Evolutionary conservation across 495 filamentous ascomycete species (phyloP).

Genomic region (Chlorociboria aeruginascens): DNA sequence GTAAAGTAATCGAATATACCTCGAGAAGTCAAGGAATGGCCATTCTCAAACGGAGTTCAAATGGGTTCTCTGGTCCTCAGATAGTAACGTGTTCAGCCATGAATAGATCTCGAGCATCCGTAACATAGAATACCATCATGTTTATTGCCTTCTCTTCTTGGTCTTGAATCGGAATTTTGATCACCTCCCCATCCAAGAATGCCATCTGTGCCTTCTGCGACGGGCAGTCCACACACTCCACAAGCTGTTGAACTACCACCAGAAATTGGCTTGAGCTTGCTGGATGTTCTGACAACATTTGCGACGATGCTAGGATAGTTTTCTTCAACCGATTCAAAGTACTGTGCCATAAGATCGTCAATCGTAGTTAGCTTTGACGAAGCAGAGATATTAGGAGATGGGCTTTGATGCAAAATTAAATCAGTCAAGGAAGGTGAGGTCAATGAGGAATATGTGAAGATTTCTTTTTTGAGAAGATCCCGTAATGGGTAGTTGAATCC

Average conservation of each 20-base stretch:
- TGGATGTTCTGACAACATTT: slow-evolving; percentile 82
- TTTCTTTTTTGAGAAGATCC: slow-evolving; percentile 71
- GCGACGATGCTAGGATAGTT: slow-evolving; percentile 86
- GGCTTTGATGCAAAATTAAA: slow-evolving; percentile 32
- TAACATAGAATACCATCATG: slow-evolving; percentile 35
- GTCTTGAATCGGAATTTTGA: slow-evolving; percentile 19
- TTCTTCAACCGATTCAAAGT: slow-evolving; percentile 76
- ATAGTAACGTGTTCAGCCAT: slow-evolving; percentile 10
- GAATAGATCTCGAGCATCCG: slow-evolving; percentile 42
- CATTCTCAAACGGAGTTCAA: not conserved
- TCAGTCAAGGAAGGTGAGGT: slow-evolving; percentile 36
- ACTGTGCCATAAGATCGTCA: slow-evolving; percentile 79
- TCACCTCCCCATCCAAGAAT: slow-evolving; percentile 28
- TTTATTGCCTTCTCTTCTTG: not conserved
- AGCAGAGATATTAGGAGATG: slow-evolving; percentile 30
- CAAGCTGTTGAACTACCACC: slow-evolving; percentile 18
- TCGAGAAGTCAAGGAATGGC: not conserved
- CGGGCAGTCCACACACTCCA: slow-evolving; percentile 38
- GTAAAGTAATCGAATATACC: slow-evolving; percentile 3
- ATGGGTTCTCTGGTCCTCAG: not conserved
- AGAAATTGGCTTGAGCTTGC: slow-evolving; percentile 47
- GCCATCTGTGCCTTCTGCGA: slow-evolving; percentile 26
- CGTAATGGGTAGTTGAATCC: slow-evolving; percentile 61
- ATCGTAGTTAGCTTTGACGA: slow-evolving; percentile 72
- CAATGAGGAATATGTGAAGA: slow-evolving; percentile 47